phyloP scores from a whole-genome alignment of 2,329 filamentous ascomycete genomes.

The Stachybotrys echinatus region DNA sequence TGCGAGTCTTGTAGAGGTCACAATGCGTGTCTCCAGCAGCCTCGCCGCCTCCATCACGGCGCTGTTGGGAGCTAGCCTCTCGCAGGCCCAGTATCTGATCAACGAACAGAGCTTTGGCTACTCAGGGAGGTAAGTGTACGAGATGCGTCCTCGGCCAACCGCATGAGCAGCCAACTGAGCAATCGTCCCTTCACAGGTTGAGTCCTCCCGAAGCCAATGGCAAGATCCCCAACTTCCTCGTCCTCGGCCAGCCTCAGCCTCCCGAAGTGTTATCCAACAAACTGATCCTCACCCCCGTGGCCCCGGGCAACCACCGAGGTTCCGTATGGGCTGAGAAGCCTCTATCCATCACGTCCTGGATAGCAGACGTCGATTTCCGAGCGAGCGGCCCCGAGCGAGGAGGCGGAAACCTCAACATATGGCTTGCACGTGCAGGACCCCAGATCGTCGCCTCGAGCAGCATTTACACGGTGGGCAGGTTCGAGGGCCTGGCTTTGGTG shows the following conservation, averaged over 20 bases:
- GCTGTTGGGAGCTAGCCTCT: constrained; percentile 40
- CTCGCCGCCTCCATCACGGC: constrained; percentile 29
- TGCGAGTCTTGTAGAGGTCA: constrained; percentile 10
- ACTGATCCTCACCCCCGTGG: constrained; percentile 83
- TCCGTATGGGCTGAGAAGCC: constrained; percentile 71
- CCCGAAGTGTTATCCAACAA: constrained; percentile 79
- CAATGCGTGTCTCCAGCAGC: constrained; percentile 36
- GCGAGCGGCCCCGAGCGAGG: constrained; percentile 80
- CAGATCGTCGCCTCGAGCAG: constrained; percentile 63
- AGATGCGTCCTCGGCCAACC: no score
- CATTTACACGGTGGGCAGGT: constrained; percentile 78
- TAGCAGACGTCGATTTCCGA: constrained; percentile 80
- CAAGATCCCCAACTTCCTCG: constrained; percentile 48
- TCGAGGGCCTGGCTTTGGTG: constrained; percentile 86
- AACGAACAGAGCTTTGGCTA: constrained; percentile 76
- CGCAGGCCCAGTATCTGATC: constrained; percentile 61
- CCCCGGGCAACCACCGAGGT: constrained; percentile 78
- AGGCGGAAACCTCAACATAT: constrained; percentile 87
- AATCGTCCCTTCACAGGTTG: constrained; percentile 52
- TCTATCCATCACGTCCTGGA: constrained; percentile 66
- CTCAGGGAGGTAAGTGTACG: constrained; percentile 49
- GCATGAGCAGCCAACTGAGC: no score
- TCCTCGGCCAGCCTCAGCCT: constrained; percentile 47
- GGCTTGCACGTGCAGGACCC: constrained; percentile 72
- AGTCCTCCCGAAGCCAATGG: constrained; percentile 50